Evolutionary conservation across 140 eudicot species (phyloP).

Genomic region (Oenanthe javanica): DNA sequence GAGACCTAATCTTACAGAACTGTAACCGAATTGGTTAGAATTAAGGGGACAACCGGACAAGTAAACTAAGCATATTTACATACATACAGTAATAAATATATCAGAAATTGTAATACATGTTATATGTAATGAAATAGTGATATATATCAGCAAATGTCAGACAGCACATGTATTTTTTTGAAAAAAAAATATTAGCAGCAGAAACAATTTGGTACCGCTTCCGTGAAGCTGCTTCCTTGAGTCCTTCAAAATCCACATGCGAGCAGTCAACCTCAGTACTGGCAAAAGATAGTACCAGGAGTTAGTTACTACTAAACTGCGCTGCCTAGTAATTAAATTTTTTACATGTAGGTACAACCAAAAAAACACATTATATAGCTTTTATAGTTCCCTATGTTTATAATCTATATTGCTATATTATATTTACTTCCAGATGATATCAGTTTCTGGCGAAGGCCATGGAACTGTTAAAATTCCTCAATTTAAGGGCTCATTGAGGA

Average conservation of each 20-base stretch:
- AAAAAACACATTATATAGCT: background rate
- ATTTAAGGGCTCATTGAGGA: background rate
- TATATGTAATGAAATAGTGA: too few species aligned
- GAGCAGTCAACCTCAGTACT: slow-evolving; percentile 45
- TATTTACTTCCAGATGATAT: background rate
- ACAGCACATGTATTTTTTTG: background rate
- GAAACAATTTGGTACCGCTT: slow-evolving; percentile 32
- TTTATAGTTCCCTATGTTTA: background rate
- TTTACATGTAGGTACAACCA: background rate
- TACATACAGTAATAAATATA: background rate
- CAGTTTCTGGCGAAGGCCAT: background rate
- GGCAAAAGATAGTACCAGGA: slow-evolving; percentile 9
- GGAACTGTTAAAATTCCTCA: background rate
- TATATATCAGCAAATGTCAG: background rate
- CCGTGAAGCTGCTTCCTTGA: slow-evolving; percentile 35
- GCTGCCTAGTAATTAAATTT: background rate
- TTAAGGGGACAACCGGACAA: too few species aligned
- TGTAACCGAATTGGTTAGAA: background rate
- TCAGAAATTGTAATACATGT: too few species aligned
- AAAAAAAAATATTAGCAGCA: background rate
- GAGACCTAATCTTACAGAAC: background rate
- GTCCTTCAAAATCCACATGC: slow-evolving; percentile 32
- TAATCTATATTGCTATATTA: background rate
- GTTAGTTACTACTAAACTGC: background rate
- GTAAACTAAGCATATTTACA: too few species aligned